phyloP scores from a whole-genome alignment of 345 rosid genomes.

The Raphanus sativus region DNA sequence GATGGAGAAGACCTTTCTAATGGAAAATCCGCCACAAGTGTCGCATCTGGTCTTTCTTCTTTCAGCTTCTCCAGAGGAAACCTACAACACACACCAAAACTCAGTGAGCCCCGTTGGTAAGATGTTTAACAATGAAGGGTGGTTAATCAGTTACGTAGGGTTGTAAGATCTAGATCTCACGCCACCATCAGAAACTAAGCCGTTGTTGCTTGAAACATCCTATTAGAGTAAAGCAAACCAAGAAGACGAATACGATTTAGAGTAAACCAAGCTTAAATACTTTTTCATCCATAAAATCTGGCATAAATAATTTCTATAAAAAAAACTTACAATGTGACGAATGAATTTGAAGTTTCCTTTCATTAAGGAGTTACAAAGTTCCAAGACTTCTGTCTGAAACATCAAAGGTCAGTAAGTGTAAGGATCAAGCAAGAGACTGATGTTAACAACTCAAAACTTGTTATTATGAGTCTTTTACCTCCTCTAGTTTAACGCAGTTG shows the following conservation, averaged over 20 bases:
- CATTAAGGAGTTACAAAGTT: conserved; percentile 56
- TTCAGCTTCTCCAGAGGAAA: conserved; percentile 65
- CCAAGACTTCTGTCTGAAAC: conserved; percentile 69
- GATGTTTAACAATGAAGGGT: neutral
- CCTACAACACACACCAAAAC: conserved; percentile 37
- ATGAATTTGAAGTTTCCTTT: conserved; percentile 72
- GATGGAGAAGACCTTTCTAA: conserved; percentile 8
- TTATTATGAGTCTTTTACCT: conserved; percentile 48
- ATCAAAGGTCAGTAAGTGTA: neutral
- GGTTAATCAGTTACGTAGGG: conserved; percentile 47
- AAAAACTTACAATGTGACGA: conserved; percentile 60
- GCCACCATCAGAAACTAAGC: conserved; percentile 63
- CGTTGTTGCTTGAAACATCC: conserved; percentile 83
- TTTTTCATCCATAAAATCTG: no score
- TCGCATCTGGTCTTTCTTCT: conserved; percentile 70
- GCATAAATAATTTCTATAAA: neutral
- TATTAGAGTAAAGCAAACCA: conserved; percentile 27
- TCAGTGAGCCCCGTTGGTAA: neutral
- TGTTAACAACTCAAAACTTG: conserved; percentile 6
- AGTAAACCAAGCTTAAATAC: neutral
- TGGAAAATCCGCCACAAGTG: conserved; percentile 76
- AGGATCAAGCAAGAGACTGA: neutral
- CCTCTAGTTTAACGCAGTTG: conserved; percentile 74
- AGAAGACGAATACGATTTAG: neutral
- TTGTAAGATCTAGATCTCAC: conserved; percentile 62